A percentile compares a stretch with the other conserved stretches of the same genome.
These are phyloP conservation scores for Thermoascus crustaceus DNA, from an alignment of 2,329 filamentous ascomycete genomes.

Conservation along the genomic window DNA sequence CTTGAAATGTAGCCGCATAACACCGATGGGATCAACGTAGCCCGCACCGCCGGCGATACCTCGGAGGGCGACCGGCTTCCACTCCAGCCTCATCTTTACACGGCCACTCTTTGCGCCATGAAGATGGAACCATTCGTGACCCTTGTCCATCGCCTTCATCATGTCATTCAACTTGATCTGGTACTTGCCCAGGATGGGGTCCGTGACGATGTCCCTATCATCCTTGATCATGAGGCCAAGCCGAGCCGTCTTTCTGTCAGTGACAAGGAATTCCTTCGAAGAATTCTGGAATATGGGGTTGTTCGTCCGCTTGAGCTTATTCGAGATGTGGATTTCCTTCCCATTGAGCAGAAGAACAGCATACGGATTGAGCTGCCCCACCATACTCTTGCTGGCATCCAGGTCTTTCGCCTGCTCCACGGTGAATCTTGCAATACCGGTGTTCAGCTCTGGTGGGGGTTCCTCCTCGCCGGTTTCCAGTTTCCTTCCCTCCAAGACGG, in stretches of 20 bases:
- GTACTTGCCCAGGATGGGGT: slow-evolving; percentile 82
- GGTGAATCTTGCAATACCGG: slow-evolving; percentile 87
- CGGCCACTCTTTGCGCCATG: slow-evolving; percentile 72
- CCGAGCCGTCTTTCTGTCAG: slow-evolving; percentile 82
- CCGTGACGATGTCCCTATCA: slow-evolving; percentile 73
- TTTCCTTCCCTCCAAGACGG: slow-evolving; percentile 62
- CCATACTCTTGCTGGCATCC: slow-evolving; percentile 82
- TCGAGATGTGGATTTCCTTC: slow-evolving; percentile 80
- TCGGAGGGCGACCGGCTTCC: slow-evolving; percentile 86
- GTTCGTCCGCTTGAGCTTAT: slow-evolving; percentile 93
- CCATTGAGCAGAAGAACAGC: slow-evolving; percentile 81
- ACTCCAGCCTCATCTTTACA: slow-evolving; percentile 83
- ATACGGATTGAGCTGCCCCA: slow-evolving; percentile 87
- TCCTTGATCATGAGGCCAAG: slow-evolving; percentile 92
- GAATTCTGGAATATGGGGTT: slow-evolving; percentile 94
- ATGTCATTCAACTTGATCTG: slow-evolving; percentile 94
- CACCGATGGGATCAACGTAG: slow-evolving; percentile 87
- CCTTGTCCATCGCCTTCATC: slow-evolving; percentile 80
- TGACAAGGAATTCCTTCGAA: slow-evolving; percentile 89
- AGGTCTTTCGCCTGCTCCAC: slow-evolving; percentile 95
- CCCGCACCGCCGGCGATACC: slow-evolving; percentile 71
- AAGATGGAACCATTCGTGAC: slow-evolving; percentile 93
- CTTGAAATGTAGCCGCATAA: slow-evolving; percentile 89
- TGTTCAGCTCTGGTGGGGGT: slow-evolving; percentile 79
- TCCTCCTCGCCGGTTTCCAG: slow-evolving; percentile 68